Percentiles rank a stretch among this genome's conserved stretches.
Evolutionary conservation across 2,329 filamentous ascomycete species (phyloP).

Genomic region (Monilinia fructigena): DNA sequence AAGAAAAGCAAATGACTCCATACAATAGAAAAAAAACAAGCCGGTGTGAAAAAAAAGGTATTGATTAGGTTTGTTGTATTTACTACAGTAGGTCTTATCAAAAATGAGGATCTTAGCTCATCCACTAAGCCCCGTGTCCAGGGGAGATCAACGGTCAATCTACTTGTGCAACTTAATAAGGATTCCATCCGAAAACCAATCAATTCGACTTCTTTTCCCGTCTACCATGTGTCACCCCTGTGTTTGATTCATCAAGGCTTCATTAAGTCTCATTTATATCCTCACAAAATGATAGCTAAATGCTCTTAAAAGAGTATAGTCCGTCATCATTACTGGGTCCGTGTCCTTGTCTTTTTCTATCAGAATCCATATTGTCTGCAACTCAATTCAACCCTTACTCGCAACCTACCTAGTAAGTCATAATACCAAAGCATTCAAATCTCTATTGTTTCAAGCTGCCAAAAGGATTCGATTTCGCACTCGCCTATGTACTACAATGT

Average conservation of each 20-base stretch:
- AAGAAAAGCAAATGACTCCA: neutral
- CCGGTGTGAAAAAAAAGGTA: neutral
- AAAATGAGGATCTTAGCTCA: slow-evolving; percentile 2
- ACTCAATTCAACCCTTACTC: too few relatives aligned
- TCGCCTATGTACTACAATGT: slow-evolving; percentile 16
- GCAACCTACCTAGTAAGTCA: too few relatives aligned
- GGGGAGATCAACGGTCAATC: slow-evolving; percentile 2
- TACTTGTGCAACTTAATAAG: neutral
- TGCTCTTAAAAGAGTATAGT: neutral
- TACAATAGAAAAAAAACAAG: neutral
- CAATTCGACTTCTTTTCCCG: neutral
- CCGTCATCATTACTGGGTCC: neutral
- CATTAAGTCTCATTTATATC: neutral
- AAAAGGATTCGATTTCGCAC: slow-evolving; percentile 1
- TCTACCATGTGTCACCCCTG: slow-evolving; percentile 12
- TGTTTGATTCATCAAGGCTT: neutral
- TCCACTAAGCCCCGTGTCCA: slow-evolving; percentile 1
- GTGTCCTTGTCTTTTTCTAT: slow-evolving; percentile 1
- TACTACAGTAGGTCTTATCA: neutral
- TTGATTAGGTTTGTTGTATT: neutral
- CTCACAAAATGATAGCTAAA: slow-evolving; percentile 6
- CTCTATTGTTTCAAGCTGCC: too few relatives aligned
- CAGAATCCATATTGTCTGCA: neutral
- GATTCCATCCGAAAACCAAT: neutral
- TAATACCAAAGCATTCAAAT: neutral